Percentiles rank a stretch among this genome's conserved stretches.
phyloP scores from a whole-genome alignment of 257 asterid species.

The Mentha longifolia region DNA sequence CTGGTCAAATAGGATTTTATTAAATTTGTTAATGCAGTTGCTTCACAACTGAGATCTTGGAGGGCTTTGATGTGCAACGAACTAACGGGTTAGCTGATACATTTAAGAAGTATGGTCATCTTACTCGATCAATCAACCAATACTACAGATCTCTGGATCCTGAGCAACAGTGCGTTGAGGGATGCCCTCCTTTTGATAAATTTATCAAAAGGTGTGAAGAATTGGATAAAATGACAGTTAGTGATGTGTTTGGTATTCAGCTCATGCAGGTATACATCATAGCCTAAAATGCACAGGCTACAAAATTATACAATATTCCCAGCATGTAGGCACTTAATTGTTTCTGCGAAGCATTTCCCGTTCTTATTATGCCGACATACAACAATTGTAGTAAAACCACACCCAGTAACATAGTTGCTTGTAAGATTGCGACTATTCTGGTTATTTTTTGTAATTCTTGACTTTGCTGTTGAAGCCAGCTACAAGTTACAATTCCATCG shows the following conservation, averaged over 20 bases:
- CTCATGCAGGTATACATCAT: conserved; percentile 83
- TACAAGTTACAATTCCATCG: conserved; percentile 11
- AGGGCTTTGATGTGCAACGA: conserved; percentile 96
- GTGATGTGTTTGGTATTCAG: conserved; percentile 95
- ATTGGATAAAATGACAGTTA: conserved; percentile 80
- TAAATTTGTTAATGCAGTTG: conserved; percentile 60
- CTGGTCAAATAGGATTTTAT: conserved; percentile 23
- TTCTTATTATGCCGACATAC: not conserved
- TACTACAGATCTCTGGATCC: conserved; percentile 69
- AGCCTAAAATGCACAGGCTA: conserved; percentile 21
- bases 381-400: not conserved
- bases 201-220: conserved; percentile 82
- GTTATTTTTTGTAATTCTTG: not conserved
- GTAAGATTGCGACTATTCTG: not conserved
- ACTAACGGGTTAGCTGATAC: conserved; percentile 89
- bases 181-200: conserved; percentile 63
- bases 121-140: conserved; percentile 77
- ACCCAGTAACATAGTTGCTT: conserved; percentile 5
- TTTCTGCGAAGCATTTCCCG: conserved; percentile 13
- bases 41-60: conserved; percentile 97
- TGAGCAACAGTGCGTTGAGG: conserved; percentile 43
- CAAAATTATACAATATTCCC: conserved; percentile 2
- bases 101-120: conserved; percentile 79
- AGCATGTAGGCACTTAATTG: conserved; percentile 19
- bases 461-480: conserved; percentile 22